These are phyloP conservation scores for Luffa acutangula DNA, from an alignment of 306 rosid species.

Conservation along the genomic window DNA sequence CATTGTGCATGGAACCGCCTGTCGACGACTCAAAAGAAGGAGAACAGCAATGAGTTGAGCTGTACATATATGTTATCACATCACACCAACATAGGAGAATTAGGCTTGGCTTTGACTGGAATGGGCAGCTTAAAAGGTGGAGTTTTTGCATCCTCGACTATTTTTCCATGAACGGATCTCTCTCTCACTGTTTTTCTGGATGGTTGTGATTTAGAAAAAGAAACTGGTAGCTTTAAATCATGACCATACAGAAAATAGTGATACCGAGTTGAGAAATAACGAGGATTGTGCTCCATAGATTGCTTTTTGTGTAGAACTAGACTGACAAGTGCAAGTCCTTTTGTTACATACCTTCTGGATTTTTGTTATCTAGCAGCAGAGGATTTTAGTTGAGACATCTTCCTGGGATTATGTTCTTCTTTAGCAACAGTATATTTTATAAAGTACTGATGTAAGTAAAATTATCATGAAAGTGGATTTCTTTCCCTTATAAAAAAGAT, in stretches of 20 bases:
- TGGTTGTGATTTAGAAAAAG: neutral
- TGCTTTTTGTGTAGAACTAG: neutral
- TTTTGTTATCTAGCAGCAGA: neutral
- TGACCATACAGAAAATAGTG: neutral
- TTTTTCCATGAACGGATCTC: neutral
- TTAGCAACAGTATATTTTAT: neutral
- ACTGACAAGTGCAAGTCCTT: neutral
- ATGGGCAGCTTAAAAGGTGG: neutral
- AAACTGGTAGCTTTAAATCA: neutral
- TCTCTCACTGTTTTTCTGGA: neutral
- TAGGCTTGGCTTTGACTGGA: neutral
- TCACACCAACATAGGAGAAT: constrained; percentile 6
- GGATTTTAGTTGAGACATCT: constrained; percentile 3
- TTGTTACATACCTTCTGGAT: neutral
- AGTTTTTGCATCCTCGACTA: constrained; percentile 2
- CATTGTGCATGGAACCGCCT: constrained; percentile 32
- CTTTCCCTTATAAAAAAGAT: neutral
- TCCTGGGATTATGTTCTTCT: neutral
- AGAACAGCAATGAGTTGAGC: constrained; percentile 14
- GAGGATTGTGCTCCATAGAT: neutral
- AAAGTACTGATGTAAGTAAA: neutral
- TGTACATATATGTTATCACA: neutral
- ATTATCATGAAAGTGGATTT: neutral
- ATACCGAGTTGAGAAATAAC: neutral
- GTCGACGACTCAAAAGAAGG: constrained; percentile 21